Conservation (phyloP, 768 basidiomycete species). For the Lactifluus piperatus region DNA sequence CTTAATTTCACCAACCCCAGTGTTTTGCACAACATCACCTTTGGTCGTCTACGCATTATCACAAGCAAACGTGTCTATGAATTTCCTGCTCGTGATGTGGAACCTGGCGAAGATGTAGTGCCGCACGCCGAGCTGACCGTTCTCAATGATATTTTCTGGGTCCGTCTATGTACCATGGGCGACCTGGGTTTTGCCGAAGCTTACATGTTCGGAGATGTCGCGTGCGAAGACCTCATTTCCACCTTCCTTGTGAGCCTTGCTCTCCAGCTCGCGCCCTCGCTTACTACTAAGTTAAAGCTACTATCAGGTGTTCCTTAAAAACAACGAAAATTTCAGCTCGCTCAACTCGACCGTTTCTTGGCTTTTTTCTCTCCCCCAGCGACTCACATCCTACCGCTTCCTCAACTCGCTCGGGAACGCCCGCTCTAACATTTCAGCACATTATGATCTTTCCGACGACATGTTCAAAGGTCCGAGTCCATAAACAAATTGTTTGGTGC, state of each 20-base stretch:
- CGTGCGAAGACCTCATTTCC: constrained; percentile 13
- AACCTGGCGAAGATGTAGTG: background rate
- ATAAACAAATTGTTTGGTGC: too few species aligned
- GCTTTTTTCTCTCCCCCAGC: constrained; percentile 5
- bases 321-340: constrained; percentile 15
- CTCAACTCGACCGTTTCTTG: constrained; percentile 13
- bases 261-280: too few species aligned
- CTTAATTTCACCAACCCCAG: background rate
- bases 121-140: constrained; percentile 5
- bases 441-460: constrained; percentile 36
- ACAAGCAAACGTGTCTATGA: background rate
- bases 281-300: background rate
- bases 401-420: constrained; percentile 16
- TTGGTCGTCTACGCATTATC: constrained; percentile 1
- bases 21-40: background rate
- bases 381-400: constrained; percentile 8
- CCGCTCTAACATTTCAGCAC: constrained; percentile 26
- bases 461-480: constrained; percentile 28
- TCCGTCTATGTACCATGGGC: constrained; percentile 10
- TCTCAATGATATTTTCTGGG: constrained; percentile 18
- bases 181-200: constrained; percentile 22
- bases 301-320: constrained; percentile 7
- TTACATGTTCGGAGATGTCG: constrained; percentile 22
- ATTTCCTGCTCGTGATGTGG: background rate
- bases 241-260: constrained; percentile 10